phyloP scores from a whole-genome alignment of 192 early-diverging fungal genomes.

The Blastocladiella britannica region DNA sequence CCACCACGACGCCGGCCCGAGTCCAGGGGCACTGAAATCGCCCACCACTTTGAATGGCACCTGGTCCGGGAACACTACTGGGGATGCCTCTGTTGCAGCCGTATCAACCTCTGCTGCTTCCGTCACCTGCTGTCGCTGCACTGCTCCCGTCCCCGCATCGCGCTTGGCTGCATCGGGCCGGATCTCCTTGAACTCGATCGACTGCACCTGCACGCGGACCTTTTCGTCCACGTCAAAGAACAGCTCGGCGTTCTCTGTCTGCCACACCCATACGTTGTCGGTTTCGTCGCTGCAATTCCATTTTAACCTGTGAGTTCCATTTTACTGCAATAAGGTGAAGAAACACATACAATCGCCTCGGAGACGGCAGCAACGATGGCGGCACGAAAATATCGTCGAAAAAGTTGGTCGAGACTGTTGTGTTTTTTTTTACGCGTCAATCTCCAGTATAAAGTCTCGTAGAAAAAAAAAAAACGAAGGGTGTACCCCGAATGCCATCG shows the following conservation, averaged over 20 bases:
- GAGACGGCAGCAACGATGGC: conserved; percentile 28
- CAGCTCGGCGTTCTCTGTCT: conserved; percentile 50
- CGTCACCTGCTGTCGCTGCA: too few relatives aligned
- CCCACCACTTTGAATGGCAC: neutral
- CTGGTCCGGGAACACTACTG: neutral
- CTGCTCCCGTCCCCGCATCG: neutral
- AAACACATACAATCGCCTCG: conserved; percentile 39
- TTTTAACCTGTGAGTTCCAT: conserved; percentile 1
- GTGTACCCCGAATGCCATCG: conserved; percentile 44
- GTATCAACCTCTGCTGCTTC: too few relatives aligned
- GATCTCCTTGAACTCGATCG: neutral
- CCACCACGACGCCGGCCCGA: neutral
- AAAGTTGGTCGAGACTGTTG: conserved; percentile 56
- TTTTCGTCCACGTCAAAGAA: conserved; percentile 62
- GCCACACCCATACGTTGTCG: conserved; percentile 73
- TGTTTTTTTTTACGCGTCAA: neutral
- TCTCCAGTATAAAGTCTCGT: conserved; percentile 1
- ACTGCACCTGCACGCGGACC: conserved; percentile 48
- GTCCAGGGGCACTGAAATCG: neutral
- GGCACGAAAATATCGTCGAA: conserved; percentile 84
- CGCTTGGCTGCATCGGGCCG: neutral
- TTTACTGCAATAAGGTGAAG: too few relatives aligned
- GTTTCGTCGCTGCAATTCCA: conserved; percentile 21
- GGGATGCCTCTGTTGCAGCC: too few relatives aligned
- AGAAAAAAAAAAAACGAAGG: conserved; percentile 3